Evolutionary conservation across 495 filamentous ascomycete genomes (phyloP), one percentile per base, ranked within the genome.

Genomic region (Penicillium steckii): DNA sequence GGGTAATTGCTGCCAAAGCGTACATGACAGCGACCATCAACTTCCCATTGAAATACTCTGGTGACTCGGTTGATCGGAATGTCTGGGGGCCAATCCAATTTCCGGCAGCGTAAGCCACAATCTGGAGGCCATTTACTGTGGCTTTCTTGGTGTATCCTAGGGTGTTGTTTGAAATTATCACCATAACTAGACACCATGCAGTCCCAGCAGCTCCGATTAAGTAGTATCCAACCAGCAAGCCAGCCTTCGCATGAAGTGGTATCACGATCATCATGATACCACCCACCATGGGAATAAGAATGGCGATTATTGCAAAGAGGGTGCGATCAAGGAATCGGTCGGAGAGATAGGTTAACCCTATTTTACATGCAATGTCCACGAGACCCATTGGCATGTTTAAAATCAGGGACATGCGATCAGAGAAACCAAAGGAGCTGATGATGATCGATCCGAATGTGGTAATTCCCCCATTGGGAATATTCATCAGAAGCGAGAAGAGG

Each of bases 131-230:
- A 17, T 56, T 60, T n/a, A 69, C 64, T 8, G 66, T 59, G 2
- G 60, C 61, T 46, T 83, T 83, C 62, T 84, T 84, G 9, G 81
- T 83, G 64, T 80, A 84, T 24, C 80, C 80, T 3, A 78, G 74
- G 1, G 81, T 70, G 38, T 84, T 83, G 22, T 68, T 75, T 0
- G 64, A 67, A 25, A 79, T 78, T 12, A 80, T 59, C 6, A 66
- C 68, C 8, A 81, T 62, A 0, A 81, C 44, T 2, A 71, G 71
- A 1, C 78, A 76, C 57, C 80, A 81, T 8, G 72, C 69, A 30
- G 71, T 75, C 6, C 76, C 61, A 30, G 54, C 52, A 8, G 71
- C 65, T 40, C 73, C 66, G 8, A 71, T 75, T 2, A 80, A 44
- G 48, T 82, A 82, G 63, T 79, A 80, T 2, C 76, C 76, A 1